phyloP scores from a whole-genome alignment of 208 protist species.

The Crithidia mellificae region DNA sequence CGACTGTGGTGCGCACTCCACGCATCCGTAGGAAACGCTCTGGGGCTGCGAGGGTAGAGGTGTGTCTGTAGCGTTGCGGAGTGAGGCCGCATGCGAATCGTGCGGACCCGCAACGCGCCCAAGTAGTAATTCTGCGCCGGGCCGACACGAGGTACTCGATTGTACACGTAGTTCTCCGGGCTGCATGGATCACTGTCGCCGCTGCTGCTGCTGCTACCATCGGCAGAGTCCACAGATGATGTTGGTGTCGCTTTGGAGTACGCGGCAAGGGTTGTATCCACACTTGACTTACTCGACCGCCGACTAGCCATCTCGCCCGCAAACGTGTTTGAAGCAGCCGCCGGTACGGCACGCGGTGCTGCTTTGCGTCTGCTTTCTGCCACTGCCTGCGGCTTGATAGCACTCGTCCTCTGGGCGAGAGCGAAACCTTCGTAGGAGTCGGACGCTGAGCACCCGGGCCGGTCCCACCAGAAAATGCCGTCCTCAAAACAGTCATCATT shows the following conservation, averaged over 20 bases:
- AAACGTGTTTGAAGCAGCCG: too few relatives aligned
- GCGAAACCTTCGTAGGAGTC: too few relatives aligned
- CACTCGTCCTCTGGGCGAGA: too few relatives aligned
- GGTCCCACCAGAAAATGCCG: background rate
- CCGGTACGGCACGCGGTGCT: too few relatives aligned
- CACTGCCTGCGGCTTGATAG: too few relatives aligned
- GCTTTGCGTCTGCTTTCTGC: too few relatives aligned
- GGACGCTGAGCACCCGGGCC: background rate
- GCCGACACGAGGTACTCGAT: background rate
- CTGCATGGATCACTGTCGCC: background rate
- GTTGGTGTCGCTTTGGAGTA: too few relatives aligned
- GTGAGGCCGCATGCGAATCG: conserved; percentile 19
- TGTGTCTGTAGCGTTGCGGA: conserved; percentile 13
- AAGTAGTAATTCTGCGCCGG: conserved; percentile 21
- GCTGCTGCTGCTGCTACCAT: background rate
- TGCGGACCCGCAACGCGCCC: conserved; percentile 15
- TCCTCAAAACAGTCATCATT: background rate
- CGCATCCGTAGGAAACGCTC: conserved; percentile 4
- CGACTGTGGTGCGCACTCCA: conserved; percentile 7
- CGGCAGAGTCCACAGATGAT: too few relatives aligned
- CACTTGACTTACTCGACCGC: too few relatives aligned
- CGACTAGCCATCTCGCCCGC: too few relatives aligned
- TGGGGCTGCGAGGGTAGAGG: conserved; percentile 1
- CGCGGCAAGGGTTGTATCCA: too few relatives aligned
- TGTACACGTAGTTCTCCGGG: background rate